phyloP scores from a whole-genome alignment of 495 filamentous ascomycete genomes.

The Corynascus novoguineensis region DNA sequence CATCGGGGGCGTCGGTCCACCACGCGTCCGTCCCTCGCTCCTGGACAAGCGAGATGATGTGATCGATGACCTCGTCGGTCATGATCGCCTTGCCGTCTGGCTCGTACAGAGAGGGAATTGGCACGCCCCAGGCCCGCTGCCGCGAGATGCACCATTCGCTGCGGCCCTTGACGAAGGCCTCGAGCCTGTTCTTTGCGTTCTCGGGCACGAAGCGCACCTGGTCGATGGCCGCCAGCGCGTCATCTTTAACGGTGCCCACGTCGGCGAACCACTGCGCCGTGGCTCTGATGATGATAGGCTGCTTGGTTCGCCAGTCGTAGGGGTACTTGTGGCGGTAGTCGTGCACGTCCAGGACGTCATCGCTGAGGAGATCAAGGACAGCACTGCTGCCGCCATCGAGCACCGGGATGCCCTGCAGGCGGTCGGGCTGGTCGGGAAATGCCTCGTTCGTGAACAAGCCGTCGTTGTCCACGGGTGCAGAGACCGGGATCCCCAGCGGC shows the following conservation, averaged over 20 bases:
- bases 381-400: slow-evolving; percentile 56
- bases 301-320: slow-evolving; percentile 94
- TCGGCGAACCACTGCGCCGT: slow-evolving; percentile 98
- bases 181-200: slow-evolving; percentile 62
- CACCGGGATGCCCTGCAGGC: slow-evolving; percentile 44
- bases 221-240: slow-evolving; percentile 61
- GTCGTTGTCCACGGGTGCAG: slow-evolving; percentile 74
- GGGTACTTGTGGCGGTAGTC: slow-evolving; percentile 86
- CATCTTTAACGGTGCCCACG: slow-evolving; percentile 70
- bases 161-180: slow-evolving; percentile 77
- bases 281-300: slow-evolving; percentile 81
- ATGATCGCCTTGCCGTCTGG: slow-evolving; percentile 64
- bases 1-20: slow-evolving; percentile 78
- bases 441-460: slow-evolving; percentile 74
- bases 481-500: slow-evolving; percentile 56
- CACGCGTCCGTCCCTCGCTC: slow-evolving; percentile 79
- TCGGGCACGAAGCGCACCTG: slow-evolving; percentile 74
- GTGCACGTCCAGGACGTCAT: slow-evolving; percentile 59
- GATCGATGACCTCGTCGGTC: slow-evolving; percentile 69
- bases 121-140: slow-evolving; percentile 93
- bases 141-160: slow-evolving; percentile 99
- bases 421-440: slow-evolving; percentile 57
- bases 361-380: slow-evolving; percentile 60
- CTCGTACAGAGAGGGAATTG: slow-evolving; percentile 86
- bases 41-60: slow-evolving; percentile 76